These are phyloP conservation scores for Pythium sp. DNA, from an alignment of 352 stramenopile species.

Conservation along the genomic window DNA sequence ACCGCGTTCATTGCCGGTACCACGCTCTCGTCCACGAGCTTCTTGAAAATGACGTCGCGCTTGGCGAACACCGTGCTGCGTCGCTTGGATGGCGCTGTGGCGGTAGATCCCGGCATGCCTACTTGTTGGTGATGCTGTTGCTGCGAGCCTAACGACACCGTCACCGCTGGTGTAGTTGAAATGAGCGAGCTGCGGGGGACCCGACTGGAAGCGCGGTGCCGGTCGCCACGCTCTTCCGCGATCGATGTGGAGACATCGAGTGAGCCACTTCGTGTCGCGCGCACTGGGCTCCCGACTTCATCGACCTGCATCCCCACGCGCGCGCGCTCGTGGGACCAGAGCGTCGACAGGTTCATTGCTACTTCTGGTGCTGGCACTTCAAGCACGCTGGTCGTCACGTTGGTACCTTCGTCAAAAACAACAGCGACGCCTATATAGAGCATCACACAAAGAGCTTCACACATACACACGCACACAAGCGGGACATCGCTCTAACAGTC, in stretches of 20 bases:
- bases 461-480: neutral
- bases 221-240: constrained; percentile 1
- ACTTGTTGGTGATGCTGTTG: constrained; percentile 17
- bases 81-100: neutral
- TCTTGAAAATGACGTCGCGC: constrained; percentile 28
- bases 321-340: constrained; percentile 54
- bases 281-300: neutral
- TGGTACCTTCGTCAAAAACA: neutral
- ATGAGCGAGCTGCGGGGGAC: neutral
- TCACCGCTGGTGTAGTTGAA: neutral
- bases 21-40: constrained; percentile 42
- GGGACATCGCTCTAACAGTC: neutral
- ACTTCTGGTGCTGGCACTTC: neutral
- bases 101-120: neutral
- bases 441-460: neutral
- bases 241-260: constrained; percentile 8
- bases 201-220: neutral
- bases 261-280: neutral
- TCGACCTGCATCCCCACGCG: constrained; percentile 26
- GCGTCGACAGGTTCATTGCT: constrained; percentile 48
- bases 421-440: neutral
- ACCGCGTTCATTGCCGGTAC: constrained; percentile 12
- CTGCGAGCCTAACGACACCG: neutral
- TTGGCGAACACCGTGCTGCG: constrained; percentile 15
- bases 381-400: neutral